Evolutionary conservation across 257 asterid species (phyloP), one percentile per base, ranked within the genome.

Genomic region (Perilla frutescens): DNA sequence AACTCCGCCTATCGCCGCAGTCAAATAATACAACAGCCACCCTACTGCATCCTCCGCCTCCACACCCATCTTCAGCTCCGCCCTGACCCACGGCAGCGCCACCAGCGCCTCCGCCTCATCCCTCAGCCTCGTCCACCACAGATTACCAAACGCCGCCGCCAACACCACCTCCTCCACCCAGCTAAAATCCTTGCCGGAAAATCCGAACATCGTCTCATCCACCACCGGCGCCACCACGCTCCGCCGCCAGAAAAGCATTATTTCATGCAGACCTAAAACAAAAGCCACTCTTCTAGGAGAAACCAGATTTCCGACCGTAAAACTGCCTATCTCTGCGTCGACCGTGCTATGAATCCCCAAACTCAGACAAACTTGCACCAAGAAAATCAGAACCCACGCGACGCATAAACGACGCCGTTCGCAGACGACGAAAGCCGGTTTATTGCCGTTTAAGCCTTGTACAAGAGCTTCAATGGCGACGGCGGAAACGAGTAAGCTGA

Each of bases 41-140:
- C 94, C 92, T 5, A 78, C 43, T n/a, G 80, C 79, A 59, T 82
- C 95, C 71, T 74, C 85, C 73, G 76, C 74, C n/a, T 76, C 92
- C 43, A 85, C 69, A n/a, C 72, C 81, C 76, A 77, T 60, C 57
- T 68, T 20, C 65, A 83, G 50, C 72, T 73, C 91, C 71, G 72
- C 71, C 76, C 66, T 82, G 29, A 83, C 73, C 87, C 84, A 84
- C 48, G 86, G 86, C 74, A 84, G 81, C 50, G 68, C 84, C 77
- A 77, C 93, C 81, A 89, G 73, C 6, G 90, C 84, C 64, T 88
- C 97, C 71, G 82, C 81, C 76, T 91, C 95, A 29, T 81, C 89
- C 75, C 85, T 83, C 82, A 91, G 56, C 62, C 82, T 77, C 90
- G 91, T 85, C 96, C 92, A 87, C 97, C 97, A 91, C 74, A 91